Percentiles rank a stretch among this genome's conserved stretches.
Conservation (phyloP, 139 green algal genomes). For the Chlamydomonas asymmetrica region DNA sequence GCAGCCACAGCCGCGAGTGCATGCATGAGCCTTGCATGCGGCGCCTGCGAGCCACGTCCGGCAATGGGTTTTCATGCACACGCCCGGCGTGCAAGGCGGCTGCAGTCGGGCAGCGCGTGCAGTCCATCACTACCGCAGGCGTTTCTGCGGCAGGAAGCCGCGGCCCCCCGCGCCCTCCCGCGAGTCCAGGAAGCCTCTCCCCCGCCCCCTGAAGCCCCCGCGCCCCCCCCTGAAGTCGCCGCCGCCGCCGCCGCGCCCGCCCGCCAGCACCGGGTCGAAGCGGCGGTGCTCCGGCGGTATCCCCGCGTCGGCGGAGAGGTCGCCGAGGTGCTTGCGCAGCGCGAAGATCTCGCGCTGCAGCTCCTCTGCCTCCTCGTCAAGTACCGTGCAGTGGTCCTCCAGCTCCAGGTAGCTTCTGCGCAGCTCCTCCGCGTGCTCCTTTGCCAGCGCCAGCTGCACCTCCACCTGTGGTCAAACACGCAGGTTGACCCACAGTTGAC, state of each 20-base stretch:
- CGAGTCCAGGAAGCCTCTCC: slow-evolving; percentile 7
- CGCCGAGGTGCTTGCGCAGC: slow-evolving; percentile 35
- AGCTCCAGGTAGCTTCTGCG: slow-evolving; percentile 33
- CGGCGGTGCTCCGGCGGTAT: no score
- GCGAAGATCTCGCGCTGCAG: slow-evolving; percentile 59
- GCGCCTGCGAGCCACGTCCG: no score
- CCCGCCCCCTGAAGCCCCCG: slow-evolving; percentile 15
- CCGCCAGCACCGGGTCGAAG: not conserved
- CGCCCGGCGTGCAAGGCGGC: not conserved
- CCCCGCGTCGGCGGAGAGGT: slow-evolving; percentile 25
- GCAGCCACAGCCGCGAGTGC: no score
- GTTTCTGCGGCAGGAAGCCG: slow-evolving; percentile 21
- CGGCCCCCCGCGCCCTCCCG: not conserved
- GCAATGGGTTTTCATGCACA: no score
- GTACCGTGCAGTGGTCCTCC: slow-evolving; percentile 44
- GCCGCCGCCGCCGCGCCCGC: not conserved
- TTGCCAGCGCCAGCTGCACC: slow-evolving; percentile 7
- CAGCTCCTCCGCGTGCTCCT: slow-evolving; percentile 12
- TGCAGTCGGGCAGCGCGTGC: not conserved
- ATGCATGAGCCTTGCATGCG: no score
- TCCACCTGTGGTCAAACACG: no score
- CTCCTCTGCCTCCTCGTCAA: slow-evolving; percentile 62
- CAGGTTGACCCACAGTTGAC: no score
- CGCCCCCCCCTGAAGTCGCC: slow-evolving; percentile 18
- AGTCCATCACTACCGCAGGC: slow-evolving; percentile 13